These are phyloP conservation scores for Heliocybe sulcata DNA, from an alignment of 1,284 basidiomycete genomes.

Conservation along the genomic window DNA sequence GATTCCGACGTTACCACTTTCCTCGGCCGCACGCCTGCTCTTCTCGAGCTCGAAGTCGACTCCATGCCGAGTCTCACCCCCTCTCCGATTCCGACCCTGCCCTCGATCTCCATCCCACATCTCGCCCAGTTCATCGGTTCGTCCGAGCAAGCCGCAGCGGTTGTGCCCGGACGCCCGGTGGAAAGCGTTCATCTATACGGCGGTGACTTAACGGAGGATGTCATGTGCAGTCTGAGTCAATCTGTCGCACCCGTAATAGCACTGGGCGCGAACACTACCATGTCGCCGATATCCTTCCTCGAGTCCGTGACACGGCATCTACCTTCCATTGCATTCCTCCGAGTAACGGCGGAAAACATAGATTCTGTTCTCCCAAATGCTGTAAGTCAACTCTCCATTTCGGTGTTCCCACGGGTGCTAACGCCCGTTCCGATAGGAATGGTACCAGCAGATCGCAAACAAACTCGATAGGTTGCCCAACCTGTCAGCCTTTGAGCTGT, in stretches of 20 bases:
- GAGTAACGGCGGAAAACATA: conserved; percentile 25
- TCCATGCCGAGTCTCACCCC: conserved; percentile 9
- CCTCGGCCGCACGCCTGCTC: conserved; percentile 40
- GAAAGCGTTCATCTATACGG: conserved; percentile 50
- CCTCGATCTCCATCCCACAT: conserved; percentile 34
- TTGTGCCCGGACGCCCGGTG: conserved; percentile 60
- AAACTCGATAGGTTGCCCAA: conserved; percentile 46
- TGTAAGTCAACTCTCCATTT: not conserved
- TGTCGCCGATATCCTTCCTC: conserved; percentile 23
- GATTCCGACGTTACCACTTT: conserved; percentile 50
- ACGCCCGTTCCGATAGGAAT: conserved; percentile 32
- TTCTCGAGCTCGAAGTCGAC: conserved; percentile 47
- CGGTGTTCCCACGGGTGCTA: conserved; percentile 7
- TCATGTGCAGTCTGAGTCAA: conserved; percentile 40
- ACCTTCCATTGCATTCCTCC: conserved; percentile 24
- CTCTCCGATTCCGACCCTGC: conserved; percentile 15
- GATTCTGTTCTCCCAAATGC: conserved; percentile 22
- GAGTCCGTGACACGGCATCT: conserved; percentile 24
- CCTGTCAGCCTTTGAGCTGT: conserved; percentile 60
- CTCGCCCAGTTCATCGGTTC: conserved; percentile 57
- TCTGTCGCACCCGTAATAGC: conserved; percentile 16
- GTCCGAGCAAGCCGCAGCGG: conserved; percentile 37
- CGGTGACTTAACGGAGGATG: conserved; percentile 45
- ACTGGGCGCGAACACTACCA: conserved; percentile 27
- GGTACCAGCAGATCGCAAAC: conserved; percentile 53